A percentile compares a stretch with the other conserved stretches of the same genome.
Evolutionary conservation across 768 basidiomycete species (phyloP).

Genomic region (Leccinum longicurvipes): DNA sequence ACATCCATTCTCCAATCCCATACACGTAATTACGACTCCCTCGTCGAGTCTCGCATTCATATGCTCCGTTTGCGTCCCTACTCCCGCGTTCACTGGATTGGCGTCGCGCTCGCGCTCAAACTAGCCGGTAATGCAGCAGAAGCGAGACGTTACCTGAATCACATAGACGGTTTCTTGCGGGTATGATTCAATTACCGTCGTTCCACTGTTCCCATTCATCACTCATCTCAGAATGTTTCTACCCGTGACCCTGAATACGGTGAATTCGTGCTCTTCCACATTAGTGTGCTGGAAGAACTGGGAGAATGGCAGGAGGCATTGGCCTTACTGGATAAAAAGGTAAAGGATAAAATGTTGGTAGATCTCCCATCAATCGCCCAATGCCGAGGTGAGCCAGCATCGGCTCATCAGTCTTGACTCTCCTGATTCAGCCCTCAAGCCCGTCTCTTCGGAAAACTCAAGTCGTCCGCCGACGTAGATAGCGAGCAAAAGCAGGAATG

Average conservation of each 20-base stretch:
- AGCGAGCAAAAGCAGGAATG: constrained; percentile 29
- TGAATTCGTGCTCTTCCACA: constrained; percentile 76
- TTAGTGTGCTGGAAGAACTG: constrained; percentile 68
- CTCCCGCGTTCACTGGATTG: constrained; percentile 86
- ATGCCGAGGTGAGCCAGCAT: constrained; percentile 49
- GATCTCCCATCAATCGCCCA: constrained; percentile 70
- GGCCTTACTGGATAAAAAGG: constrained; percentile 56
- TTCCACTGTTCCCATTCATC: constrained; percentile 6
- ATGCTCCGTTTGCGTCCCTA: constrained; percentile 80
- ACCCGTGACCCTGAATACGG: constrained; percentile 80
- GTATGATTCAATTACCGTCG: constrained; percentile 31
- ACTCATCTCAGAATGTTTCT: constrained; percentile 58
- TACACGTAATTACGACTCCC: constrained; percentile 70
- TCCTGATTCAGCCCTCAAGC: constrained; percentile 44
- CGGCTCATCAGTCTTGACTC: not conserved
- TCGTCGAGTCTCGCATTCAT: constrained; percentile 79
- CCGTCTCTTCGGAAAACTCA: constrained; percentile 66
- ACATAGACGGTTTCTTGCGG: constrained; percentile 70
- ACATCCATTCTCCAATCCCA: constrained; percentile 87
- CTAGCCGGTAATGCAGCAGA: constrained; percentile 71
- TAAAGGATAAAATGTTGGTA: constrained; percentile 63
- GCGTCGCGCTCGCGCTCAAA: constrained; percentile 83
- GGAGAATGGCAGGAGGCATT: constrained; percentile 62
- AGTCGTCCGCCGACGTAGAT: constrained; percentile 7
- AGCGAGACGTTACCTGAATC: constrained; percentile 68